phyloP scores from a whole-genome alignment of 805 yeast genomes.

The Saccharomycopsis guyanensis region DNA sequence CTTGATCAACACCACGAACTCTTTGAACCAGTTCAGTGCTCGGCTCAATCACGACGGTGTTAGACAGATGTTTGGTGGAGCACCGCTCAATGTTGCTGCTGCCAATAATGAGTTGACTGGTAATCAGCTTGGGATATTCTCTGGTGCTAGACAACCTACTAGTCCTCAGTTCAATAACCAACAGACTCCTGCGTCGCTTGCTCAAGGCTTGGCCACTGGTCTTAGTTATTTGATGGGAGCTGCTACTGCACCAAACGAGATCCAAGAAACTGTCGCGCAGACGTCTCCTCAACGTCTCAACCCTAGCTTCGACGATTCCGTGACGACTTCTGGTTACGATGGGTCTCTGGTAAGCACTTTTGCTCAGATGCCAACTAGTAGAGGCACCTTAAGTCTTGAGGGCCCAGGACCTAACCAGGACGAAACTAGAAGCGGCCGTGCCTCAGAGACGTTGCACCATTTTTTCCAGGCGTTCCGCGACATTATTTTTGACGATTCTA shows the following conservation, averaged over 20 bases:
- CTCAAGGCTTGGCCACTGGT: not conserved
- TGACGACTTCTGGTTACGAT: not conserved
- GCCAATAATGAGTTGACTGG: not conserved
- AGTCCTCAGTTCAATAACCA: not conserved
- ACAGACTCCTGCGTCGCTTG: not conserved
- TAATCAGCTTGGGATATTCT: not conserved
- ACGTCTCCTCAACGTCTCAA: not conserved
- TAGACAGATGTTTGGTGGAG: too few species aligned
- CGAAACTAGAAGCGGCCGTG: not conserved
- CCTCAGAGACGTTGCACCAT: not conserved
- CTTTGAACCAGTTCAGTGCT: not conserved
- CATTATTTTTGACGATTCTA: conserved; percentile 7
- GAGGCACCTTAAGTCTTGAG: not conserved
- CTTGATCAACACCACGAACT: conserved; percentile 7
- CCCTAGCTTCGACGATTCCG: not conserved
- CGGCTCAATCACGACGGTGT: too few species aligned
- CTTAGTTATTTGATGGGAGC: not conserved
- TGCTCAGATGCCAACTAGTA: not conserved
- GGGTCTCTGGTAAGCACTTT: too few species aligned
- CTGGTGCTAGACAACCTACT: too few species aligned
- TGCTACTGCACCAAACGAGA: not conserved
- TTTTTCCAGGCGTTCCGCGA: conserved; percentile 10
- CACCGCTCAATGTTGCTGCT: not conserved
- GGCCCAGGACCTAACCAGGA: not conserved
- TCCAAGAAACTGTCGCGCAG: too few species aligned